A percentile compares a stretch with the other conserved stretches of the same genome.
Evolutionary conservation across 352 stramenopile species (phyloP).

Genomic region (Phytopythium mirpurense): DNA sequence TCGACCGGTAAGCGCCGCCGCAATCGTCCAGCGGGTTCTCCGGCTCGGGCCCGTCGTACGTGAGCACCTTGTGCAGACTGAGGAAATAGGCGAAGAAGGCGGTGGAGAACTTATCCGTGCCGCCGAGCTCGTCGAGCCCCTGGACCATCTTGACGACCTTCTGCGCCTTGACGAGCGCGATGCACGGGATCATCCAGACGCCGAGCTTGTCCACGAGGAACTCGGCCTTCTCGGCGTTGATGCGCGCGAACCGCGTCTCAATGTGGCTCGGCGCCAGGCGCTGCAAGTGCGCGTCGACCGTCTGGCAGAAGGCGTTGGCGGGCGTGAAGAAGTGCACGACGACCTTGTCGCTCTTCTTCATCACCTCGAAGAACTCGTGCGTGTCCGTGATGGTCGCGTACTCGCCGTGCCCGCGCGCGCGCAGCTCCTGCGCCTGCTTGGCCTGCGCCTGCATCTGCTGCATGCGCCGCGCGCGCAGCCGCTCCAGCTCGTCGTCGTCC

Average conservation of each 20-base stretch:
- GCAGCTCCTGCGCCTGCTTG: constrained; percentile 63
- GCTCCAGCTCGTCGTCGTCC: constrained; percentile 88
- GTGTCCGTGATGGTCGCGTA: constrained; percentile 90
- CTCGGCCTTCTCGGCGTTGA: constrained; percentile 95
- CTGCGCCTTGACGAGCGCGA: constrained; percentile 94
- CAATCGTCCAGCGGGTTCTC: constrained; percentile 64
- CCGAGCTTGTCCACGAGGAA: constrained; percentile 96
- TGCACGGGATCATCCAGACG: constrained; percentile 95
- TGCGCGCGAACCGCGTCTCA: constrained; percentile 94
- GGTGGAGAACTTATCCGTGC: constrained; percentile 91
- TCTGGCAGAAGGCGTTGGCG: constrained; percentile 89
- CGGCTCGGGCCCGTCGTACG: constrained; percentile 90
- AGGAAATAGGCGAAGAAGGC: constrained; percentile 92
- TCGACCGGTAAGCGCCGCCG: constrained; percentile 39
- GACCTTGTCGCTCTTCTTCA: constrained; percentile 89
- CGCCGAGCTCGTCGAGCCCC: constrained; percentile 94
- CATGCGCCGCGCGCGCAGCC: constrained; percentile 73
- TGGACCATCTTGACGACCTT: constrained; percentile 95
- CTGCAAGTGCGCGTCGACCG: constrained; percentile 91
- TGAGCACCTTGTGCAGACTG: constrained; percentile 91
- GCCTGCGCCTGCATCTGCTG: constrained; percentile 74
- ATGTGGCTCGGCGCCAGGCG: constrained; percentile 89
- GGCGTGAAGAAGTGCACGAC: constrained; percentile 96
- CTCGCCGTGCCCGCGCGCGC: constrained; percentile 75
- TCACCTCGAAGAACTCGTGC: constrained; percentile 94